Evolutionary conservation across 2,329 filamentous ascomycete genomes (phyloP).

Genomic region (Xylaria sp.): DNA sequence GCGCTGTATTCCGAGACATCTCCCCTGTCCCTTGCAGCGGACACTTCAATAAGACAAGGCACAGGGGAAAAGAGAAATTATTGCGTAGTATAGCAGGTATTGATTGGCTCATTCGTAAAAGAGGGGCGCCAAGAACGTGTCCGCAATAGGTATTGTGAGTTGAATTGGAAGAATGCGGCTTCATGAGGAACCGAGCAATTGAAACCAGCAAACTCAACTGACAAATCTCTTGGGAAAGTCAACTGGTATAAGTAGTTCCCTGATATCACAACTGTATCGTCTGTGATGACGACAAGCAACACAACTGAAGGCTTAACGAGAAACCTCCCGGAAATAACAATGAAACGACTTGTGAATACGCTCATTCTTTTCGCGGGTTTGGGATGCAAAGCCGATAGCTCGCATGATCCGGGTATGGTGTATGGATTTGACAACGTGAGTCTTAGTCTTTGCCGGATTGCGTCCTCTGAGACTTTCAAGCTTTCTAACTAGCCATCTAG

Average conservation of each 20-base stretch:
- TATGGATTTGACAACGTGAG: constrained; percentile 31
- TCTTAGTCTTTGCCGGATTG: background rate
- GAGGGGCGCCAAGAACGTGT: constrained; percentile 13
- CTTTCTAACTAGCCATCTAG: constrained; percentile 28
- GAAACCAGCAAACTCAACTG: background rate
- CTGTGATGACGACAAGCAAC: constrained; percentile 16
- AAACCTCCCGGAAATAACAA: background rate
- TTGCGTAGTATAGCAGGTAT: background rate
- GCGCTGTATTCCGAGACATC: too few species aligned
- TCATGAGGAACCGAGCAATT: constrained; percentile 1
- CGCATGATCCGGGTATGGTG: constrained; percentile 29
- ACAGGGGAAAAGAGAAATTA: background rate
- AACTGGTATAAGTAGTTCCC: constrained; percentile 28
- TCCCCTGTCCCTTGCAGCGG: background rate
- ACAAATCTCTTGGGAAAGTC: constrained; percentile 12
- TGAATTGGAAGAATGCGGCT: background rate
- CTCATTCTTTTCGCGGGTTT: constrained; percentile 31
- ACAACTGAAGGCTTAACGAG: background rate
- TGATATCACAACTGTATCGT: constrained; percentile 17
- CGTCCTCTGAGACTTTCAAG: constrained; percentile 11
- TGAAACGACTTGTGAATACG: constrained; percentile 21
- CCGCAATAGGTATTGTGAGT: background rate
- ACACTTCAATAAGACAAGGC: background rate
- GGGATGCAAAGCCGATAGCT: constrained; percentile 31
- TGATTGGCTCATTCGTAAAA: constrained; percentile 38